A percentile compares a stretch with the other conserved stretches of the same genome.
Evolutionary conservation across 169 alveolate species (phyloP).

Genomic region (Miamiensis avidus): DNA sequence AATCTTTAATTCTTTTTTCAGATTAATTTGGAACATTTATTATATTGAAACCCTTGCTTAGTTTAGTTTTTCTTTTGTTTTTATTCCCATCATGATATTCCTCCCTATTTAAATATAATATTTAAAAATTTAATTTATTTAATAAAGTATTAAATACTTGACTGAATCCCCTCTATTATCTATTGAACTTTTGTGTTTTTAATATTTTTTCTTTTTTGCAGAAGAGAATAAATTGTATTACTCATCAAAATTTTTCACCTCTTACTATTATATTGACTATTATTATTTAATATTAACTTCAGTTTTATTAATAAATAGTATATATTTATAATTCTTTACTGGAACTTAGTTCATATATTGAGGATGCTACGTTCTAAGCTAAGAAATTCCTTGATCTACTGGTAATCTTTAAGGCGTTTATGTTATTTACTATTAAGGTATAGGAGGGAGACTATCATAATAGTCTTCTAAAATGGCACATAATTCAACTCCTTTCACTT

Average conservation of each 20-base stretch:
- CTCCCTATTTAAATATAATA: too few species aligned
- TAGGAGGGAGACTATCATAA: constrained; percentile 15
- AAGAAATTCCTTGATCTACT: not conserved
- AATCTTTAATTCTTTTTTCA: not conserved
- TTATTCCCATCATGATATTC: too few species aligned
- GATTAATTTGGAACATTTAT: not conserved
- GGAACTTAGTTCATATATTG: not conserved
- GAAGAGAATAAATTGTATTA: too few species aligned
- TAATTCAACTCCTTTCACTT: constrained; percentile 1
- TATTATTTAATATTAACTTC: too few species aligned
- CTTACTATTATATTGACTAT: too few species aligned
- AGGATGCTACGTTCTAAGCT: not conserved
- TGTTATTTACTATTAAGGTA: not conserved
- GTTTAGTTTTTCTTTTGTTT: constrained; percentile 7
- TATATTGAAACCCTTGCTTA: not conserved
- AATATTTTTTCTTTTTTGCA: too few species aligned
- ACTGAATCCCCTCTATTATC: too few species aligned
- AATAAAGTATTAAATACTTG: too few species aligned
- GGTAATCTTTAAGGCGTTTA: not conserved
- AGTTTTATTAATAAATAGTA: not conserved
- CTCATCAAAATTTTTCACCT: too few species aligned
- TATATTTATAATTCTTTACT: too few species aligned
- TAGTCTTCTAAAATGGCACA: constrained; percentile 17
- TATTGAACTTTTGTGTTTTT: too few species aligned
- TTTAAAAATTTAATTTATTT: too few species aligned